Base-by-base conservation (phyloP, 768 basidiomycete species). In the Neoboletus subvelutipes region DNA sequence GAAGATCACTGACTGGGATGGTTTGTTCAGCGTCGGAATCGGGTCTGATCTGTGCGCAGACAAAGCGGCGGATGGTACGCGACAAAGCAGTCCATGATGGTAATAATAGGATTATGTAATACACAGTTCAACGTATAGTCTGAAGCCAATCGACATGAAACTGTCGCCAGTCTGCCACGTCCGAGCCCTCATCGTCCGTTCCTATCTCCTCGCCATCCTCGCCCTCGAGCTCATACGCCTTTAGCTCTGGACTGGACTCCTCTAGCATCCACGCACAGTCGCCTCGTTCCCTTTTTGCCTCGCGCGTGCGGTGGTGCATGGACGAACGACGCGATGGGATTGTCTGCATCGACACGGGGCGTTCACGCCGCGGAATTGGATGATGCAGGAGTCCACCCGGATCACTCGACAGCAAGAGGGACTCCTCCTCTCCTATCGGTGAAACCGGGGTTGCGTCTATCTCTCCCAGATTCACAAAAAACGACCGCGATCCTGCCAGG, bases 111-210 rank as follows among this genome's bases (percentile, higher is more conserved):
- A 56, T 67, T 67, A 67, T 18, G 47, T 67, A 67, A 68, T 62
- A 48, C 22, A 45, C 10, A n/a, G 26, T 17, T 47, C 46, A 62
- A 1, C 37, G 20, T 18, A 68, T 52, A 26, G 54, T 61, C 29
- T 45, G 57, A 3, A 73, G 50, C 60, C 81, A 71, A 47, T 82
- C 78, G 18, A 74, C 71, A 59, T 84, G 83, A 54, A 84, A 84
- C 65, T 83, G 77, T 5, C 82, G 76, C 83, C 83, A 85, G 65
- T 85, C 82, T 40, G 45, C 45, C 29, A 24, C 17, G 10, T 48
- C 51, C 24, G 17, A 18, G 15, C 13, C 40, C 40, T 54, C 65
- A 6, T 59, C 51, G 12, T 54, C 49, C 48, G 54, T 5, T 20
- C 55, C 36, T 3, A 29, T 17, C 5, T 79, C 43, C 8, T 10